Conservation (phyloP, 2,329 filamentous ascomycete species). For the Calonectria hawksworthii region DNA sequence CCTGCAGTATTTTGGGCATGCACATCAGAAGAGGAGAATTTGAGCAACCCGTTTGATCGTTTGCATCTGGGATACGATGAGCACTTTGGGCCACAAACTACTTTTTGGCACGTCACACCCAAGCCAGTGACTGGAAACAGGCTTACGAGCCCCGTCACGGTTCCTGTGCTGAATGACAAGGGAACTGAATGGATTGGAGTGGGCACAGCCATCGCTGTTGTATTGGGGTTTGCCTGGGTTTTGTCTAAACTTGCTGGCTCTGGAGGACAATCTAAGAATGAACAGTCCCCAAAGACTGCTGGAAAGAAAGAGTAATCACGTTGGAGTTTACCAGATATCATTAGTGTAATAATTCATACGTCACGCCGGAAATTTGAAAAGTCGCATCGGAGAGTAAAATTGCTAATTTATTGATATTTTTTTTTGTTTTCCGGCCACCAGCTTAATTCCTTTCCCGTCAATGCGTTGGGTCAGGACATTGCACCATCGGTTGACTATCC, state of each 20-base stretch:
- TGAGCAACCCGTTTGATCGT: constrained; percentile 87
- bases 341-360: not conserved
- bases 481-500: constrained; percentile 2
- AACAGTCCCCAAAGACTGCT: not conserved
- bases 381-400: not conserved
- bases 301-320: constrained; percentile 39
- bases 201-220: constrained; percentile 72
- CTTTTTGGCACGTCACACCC: constrained; percentile 85
- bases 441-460: not conserved
- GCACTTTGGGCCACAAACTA: constrained; percentile 80
- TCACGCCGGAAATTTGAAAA: not conserved
- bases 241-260: constrained; percentile 66
- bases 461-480: not conserved
- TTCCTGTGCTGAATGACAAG: constrained; percentile 75
- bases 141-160: constrained; percentile 68
- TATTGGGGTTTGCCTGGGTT: constrained; percentile 79
- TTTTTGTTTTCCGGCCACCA: not conserved
- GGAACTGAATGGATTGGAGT: constrained; percentile 61
- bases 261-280: constrained; percentile 23
- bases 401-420: not conserved
- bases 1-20: constrained; percentile 95
- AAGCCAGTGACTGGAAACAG: constrained; percentile 50
- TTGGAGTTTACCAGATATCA: not conserved
- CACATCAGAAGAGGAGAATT: constrained; percentile 75
- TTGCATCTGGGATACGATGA: constrained; percentile 88